Base-by-base conservation (phyloP, 78 protist genomes). In the Dictyostelium intermedium region DNA sequence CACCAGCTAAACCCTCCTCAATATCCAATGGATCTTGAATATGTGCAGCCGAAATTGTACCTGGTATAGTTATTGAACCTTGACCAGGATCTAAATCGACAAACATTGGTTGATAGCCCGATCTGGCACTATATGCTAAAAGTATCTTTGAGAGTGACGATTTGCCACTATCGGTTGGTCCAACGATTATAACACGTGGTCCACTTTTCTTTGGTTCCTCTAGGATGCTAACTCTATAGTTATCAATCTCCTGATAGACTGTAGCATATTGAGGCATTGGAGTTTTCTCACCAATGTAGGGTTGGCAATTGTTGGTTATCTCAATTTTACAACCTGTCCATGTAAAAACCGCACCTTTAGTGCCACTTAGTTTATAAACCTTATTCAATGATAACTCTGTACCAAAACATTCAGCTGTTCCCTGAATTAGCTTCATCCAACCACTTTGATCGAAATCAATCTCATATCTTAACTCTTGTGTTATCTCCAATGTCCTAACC, bases 11-110 rank as follows among this genome's bases (percentile, higher is more conserved):
- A 30, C 70, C 92, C 32, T 80, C 95, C 41, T 85, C 96, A 5
- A 92, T 66, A 30, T 93, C 96, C 5, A 95, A 20, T 8, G 97
- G 97, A n/a, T n/a, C 37, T 14, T 87, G 92, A 16, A 96, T 66
- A 1, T 72, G 73, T 23, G 84, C 27, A 18, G 97, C 97, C 35
- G 86, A 53, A 7, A 96, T 35, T 25, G 87, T 73, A 25, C 98
- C 98, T 30, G 98, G 98, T 6, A 96, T 18, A 5, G 97, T 84
- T 20, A 96, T 63, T 3, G 78, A 7, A 32, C 92, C 92, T 82
- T 97, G 97, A 13, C 97, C 98, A 4, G 96, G 91, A 77, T 97
- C 98, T 34, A 96, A 77, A 63, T 97, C 98, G 1, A 97, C 87
- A 66, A 84, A 93, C 2, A 73, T 2, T 16, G 97, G 85, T 25